Base-by-base conservation (phyloP, 768 basidiomycete species). In the Pleurotus platypus region DNA sequence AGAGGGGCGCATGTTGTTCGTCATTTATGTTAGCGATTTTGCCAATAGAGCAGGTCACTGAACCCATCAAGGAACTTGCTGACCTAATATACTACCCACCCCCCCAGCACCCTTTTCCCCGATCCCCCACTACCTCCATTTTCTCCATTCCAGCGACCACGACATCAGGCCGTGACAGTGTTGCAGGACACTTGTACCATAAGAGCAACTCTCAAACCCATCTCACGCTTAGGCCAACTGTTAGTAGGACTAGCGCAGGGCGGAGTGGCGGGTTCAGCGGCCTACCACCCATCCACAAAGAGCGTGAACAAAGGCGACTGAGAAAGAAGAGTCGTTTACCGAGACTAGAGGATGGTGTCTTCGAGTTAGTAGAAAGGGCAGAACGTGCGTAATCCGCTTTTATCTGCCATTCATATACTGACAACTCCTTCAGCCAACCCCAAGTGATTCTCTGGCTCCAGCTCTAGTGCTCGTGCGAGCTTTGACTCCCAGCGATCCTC, bases 301-400 rank as follows among this genome's bases (percentile, higher is more conserved):
- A 78, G 49, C 70, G 79, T 1, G 81, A 85, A 64, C 67, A 89
- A 30, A 70, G 89, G 15, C 73, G 90, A 38, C 69, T 90, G 46
- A 74, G 88, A 49, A 92, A 92, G 74, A 91, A 92, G 71, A 88
- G 86, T n/a, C 78, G 90, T 6, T 88, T 88, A 4, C 76, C 73
- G 2, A 69, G 73, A 16, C 20, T 59, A 8, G 58, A 61, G 20
- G 64, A 68, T 5, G 61, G 79, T 35, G 75, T 82, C 0, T 81
- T 84, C 57, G 86, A 85, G 60, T 68, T 82, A 30, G 70, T 75
- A 24, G 76, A 68, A 18, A 48, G 49, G 39, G 61, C 56, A 22
- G 60, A 61, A 12, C 18, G 13, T 43, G 40, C 18, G 40, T 42
- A 18, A 42, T 27, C 26, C 6, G 3, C 3, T 27, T 6, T 27